Evolutionary conservation across 1,139 yeast genomes (phyloP).

Genomic region (Yamadazyma diddensiae): DNA sequence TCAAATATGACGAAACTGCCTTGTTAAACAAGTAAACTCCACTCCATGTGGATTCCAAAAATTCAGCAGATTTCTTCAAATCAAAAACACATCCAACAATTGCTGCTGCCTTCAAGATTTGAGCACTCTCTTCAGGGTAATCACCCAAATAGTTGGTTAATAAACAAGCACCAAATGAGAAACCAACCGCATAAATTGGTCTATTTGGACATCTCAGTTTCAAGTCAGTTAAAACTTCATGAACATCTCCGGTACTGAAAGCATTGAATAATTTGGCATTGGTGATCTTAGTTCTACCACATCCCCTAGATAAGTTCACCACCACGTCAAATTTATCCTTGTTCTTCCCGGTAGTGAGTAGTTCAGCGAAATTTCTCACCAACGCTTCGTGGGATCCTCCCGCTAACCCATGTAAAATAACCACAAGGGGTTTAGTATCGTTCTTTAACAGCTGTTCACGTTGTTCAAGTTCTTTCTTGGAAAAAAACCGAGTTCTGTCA

Average conservation of each 20-base stretch:
- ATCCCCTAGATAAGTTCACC: constrained; percentile 81
- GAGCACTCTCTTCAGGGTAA: constrained; percentile 37
- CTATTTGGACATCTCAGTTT: constrained; percentile 62
- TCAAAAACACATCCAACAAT: constrained; percentile 86
- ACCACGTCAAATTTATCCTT: constrained; percentile 52
- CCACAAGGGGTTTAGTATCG: constrained; percentile 55
- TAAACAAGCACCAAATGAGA: constrained; percentile 84
- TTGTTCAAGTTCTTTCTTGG: constrained; percentile 34
- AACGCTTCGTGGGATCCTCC: constrained; percentile 93
- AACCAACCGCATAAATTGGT: constrained; percentile 74
- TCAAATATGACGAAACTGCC: constrained; percentile 63
- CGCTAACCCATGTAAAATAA: constrained; percentile 79
- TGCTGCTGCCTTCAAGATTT: constrained; percentile 59
- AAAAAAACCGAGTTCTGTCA: constrained; percentile 72
- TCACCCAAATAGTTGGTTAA: constrained; percentile 78
- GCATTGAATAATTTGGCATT: constrained; percentile 77
- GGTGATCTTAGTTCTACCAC: constrained; percentile 77
- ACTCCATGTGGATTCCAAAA: constrained; percentile 51
- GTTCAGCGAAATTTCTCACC: constrained; percentile 60
- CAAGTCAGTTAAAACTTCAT: constrained; percentile 55
- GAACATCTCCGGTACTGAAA: constrained; percentile 68
- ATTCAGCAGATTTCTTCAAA: constrained; percentile 53
- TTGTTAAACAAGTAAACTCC: constrained; percentile 65
- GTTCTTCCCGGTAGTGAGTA: constrained; percentile 24
- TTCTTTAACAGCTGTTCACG: constrained; percentile 20